Percentiles rank a stretch among this genome's conserved stretches.
These are phyloP conservation scores for Pseudocercospora macadamiae DNA, from an alignment of 2,329 filamentous ascomycete species.

Conservation along the genomic window DNA sequence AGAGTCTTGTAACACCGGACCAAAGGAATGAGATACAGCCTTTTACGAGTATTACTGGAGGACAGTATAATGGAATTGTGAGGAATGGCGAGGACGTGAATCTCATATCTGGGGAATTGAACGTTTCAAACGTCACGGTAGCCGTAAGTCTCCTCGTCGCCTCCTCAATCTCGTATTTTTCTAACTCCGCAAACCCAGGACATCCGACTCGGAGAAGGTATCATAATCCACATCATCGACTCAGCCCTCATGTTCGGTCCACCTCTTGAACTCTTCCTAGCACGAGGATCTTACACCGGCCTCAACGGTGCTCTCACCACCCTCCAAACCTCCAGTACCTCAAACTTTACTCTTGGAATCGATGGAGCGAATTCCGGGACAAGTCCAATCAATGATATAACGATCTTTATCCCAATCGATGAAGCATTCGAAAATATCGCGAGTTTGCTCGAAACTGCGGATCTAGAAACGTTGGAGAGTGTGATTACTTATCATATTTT, in stretches of 20 bases:
- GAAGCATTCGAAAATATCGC: conserved; percentile 1
- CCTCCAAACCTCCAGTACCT: neutral
- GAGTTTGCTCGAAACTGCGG: conserved; percentile 5
- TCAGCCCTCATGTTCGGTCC: conserved; percentile 6
- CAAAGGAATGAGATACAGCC: conserved; percentile 41
- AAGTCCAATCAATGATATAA: neutral
- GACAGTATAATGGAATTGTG: conserved; percentile 42
- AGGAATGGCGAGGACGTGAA: conserved; percentile 39
- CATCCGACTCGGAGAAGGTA: conserved; percentile 9
- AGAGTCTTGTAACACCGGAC: conserved; percentile 9
- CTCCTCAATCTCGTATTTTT: neutral
- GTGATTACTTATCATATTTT: neutral
- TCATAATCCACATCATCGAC: conserved; percentile 13
- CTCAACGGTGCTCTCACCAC: conserved; percentile 8
- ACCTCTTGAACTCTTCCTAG: conserved; percentile 8
- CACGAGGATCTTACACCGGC: neutral
- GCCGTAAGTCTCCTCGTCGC: no score
- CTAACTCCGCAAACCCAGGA: neutral
- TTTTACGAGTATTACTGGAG: conserved; percentile 43
- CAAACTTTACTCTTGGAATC: conserved; percentile 8
- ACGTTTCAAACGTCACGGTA: conserved; percentile 39
- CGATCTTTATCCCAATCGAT: conserved; percentile 6
- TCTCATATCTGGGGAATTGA: conserved; percentile 41
- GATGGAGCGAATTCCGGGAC: neutral
- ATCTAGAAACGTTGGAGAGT: neutral